A percentile compares a stretch with the other conserved stretches of the same genome.
Evolutionary conservation across 2,329 filamentous ascomycete genomes (phyloP).

Genomic region (Botrytis paeoniae): DNA sequence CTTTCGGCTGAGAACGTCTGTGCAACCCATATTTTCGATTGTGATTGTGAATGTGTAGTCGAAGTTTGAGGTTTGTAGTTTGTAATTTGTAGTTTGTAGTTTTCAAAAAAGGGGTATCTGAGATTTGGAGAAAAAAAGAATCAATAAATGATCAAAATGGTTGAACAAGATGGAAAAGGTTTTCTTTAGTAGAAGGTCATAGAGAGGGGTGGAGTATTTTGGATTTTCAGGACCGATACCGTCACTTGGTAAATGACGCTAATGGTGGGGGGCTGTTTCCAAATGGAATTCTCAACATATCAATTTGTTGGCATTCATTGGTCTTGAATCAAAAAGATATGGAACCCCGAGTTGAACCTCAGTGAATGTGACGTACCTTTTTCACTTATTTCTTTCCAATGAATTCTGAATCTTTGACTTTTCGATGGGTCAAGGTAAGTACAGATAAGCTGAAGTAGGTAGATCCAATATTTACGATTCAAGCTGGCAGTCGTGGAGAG

Average conservation of each 20-base stretch:
- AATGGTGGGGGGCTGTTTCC: conserved; percentile 26
- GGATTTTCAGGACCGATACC: conserved; percentile 27
- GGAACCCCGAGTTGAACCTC: neutral
- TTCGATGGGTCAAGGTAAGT: neutral
- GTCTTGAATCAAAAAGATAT: conserved; percentile 7
- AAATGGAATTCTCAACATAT: conserved; percentile 14
- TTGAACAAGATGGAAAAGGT: conserved; percentile 14
- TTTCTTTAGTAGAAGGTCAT: conserved; percentile 16
- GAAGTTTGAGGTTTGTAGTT: conserved; percentile 19
- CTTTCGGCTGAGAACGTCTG: conserved; percentile 60
- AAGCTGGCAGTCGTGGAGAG: neutral
- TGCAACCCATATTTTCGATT: conserved; percentile 43
- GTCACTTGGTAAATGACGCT: conserved; percentile 21
- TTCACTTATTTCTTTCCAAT: neutral
- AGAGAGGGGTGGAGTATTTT: conserved; percentile 17
- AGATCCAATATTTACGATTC: neutral
- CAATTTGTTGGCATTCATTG: conserved; percentile 15
- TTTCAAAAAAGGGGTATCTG: conserved; percentile 10
- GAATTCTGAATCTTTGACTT: neutral
- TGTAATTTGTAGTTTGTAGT: conserved; percentile 18
- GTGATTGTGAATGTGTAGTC: conserved; percentile 18
- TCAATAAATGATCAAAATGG: conserved; percentile 21
- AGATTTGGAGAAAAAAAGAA: neutral
- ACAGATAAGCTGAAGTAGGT: neutral
- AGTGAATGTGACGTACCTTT: conserved; percentile 10